Conservation (phyloP, 306 rosid species). For the Corylus heterophylla region DNA sequence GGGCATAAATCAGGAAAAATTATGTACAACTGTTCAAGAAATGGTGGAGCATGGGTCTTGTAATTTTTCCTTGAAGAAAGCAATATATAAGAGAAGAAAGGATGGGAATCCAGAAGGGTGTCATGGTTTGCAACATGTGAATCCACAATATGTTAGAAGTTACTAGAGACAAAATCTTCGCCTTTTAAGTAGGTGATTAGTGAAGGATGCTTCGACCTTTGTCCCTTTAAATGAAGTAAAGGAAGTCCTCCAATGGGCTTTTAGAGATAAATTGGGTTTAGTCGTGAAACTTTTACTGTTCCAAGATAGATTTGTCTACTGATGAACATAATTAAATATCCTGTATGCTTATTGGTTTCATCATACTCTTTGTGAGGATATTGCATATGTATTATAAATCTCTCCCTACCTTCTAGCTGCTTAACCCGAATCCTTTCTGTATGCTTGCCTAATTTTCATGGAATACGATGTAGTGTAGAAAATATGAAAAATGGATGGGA, state of each 20-base stretch:
- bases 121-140: neutral
- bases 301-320: neutral
- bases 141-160: constrained; percentile 2
- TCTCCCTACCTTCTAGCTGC: neutral
- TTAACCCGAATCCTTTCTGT: constrained; percentile 11
- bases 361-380: neutral
- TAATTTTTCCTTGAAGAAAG: neutral
- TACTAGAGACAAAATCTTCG: neutral
- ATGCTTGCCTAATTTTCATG: constrained; percentile 11
- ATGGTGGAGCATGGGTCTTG: neutral
- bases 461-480: constrained; percentile 13
- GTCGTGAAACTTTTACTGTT: neutral
- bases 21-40: neutral
- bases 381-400: neutral
- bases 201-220: neutral
- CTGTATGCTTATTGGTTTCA: neutral
- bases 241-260: neutral
- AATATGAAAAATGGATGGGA: constrained; percentile 14
- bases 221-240: neutral
- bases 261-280: neutral
- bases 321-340: neutral
- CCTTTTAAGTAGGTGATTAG: constrained; percentile 1
- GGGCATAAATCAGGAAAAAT: neutral
- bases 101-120: neutral
- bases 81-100: neutral